These are phyloP conservation scores for Ambrosiella xylebori DNA, from an alignment of 2,329 filamentous ascomycete species.

Conservation along the genomic window DNA sequence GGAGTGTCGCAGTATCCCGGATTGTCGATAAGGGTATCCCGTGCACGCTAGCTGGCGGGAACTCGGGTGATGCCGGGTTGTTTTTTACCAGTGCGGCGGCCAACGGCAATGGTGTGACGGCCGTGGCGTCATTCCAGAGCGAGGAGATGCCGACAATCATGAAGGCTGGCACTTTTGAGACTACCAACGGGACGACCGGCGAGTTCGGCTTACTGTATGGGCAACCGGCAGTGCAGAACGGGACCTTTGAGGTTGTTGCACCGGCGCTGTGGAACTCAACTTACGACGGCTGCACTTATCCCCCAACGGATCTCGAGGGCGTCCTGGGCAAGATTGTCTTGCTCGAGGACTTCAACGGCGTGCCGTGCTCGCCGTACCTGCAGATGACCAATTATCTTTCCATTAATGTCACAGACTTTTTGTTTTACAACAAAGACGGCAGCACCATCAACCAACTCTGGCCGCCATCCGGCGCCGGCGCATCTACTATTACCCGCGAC, in stretches of 20 bases:
- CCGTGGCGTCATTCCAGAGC: constrained; percentile 26
- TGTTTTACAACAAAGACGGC: not conserved
- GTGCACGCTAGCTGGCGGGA: constrained; percentile 36
- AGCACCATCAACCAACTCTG: not conserved
- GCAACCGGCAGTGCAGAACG: not conserved
- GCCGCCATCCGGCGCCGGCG: not conserved
- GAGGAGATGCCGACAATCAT: not conserved
- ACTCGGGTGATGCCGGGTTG: constrained; percentile 27
- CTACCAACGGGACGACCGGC: not conserved
- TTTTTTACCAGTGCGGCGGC: constrained; percentile 32
- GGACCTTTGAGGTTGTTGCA: not conserved
- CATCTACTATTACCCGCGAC: not conserved
- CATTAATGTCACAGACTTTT: not conserved
- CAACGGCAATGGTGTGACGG: constrained; percentile 28
- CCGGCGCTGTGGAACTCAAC: not conserved
- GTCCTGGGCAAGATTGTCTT: not conserved
- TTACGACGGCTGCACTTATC: not conserved
- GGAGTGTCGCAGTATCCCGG: constrained; percentile 31
- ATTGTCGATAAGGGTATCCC: constrained; percentile 37
- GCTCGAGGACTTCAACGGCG: not conserved
- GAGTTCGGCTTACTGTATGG: not conserved
- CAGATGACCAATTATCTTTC: not conserved
- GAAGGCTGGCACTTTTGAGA: not conserved
- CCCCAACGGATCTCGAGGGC: not conserved
- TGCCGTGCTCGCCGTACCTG: not conserved